Percentiles rank a stretch among this genome's conserved stretches.
Conservation (phyloP, 179 eudicot genomes). For the Dionaea muscipula region DNA sequence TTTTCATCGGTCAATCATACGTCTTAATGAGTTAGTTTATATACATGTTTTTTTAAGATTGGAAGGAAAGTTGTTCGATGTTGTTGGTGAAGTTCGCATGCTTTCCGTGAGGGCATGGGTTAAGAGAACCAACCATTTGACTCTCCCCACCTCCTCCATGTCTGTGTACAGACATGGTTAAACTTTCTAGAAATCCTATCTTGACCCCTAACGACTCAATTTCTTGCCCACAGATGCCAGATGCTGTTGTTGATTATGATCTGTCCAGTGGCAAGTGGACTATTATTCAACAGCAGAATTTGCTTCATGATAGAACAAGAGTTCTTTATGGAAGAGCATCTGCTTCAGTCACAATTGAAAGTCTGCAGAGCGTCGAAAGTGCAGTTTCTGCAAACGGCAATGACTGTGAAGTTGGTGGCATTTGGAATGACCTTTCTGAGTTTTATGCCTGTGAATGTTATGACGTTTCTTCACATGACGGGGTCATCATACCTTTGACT, state of each 20-base stretch:
- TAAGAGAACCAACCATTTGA: no score
- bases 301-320: constrained; percentile 69
- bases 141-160: no score
- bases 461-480: constrained; percentile 61
- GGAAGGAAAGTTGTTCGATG: no score
- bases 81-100: no score
- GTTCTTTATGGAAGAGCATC: constrained; percentile 66
- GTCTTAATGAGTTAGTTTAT: no score
- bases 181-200: neutral
- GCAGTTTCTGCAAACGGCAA: constrained; percentile 20
- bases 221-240: constrained; percentile 61
- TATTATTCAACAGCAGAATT: constrained; percentile 83
- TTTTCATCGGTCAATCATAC: no score
- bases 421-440: constrained; percentile 87
- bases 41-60: no score
- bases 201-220: neutral
- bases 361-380: constrained; percentile 17
- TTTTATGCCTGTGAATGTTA: constrained; percentile 77
- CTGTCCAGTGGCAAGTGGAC: constrained; percentile 69
- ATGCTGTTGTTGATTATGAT: constrained; percentile 85
- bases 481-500: constrained; percentile 65
- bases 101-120: no score
- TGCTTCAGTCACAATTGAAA: constrained; percentile 19
- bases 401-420: constrained; percentile 22
- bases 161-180: neutral